These are phyloP conservation scores for Myriosclerotinia duriaeana DNA, from an alignment of 2,329 filamentous ascomycete genomes.

Conservation along the genomic window DNA sequence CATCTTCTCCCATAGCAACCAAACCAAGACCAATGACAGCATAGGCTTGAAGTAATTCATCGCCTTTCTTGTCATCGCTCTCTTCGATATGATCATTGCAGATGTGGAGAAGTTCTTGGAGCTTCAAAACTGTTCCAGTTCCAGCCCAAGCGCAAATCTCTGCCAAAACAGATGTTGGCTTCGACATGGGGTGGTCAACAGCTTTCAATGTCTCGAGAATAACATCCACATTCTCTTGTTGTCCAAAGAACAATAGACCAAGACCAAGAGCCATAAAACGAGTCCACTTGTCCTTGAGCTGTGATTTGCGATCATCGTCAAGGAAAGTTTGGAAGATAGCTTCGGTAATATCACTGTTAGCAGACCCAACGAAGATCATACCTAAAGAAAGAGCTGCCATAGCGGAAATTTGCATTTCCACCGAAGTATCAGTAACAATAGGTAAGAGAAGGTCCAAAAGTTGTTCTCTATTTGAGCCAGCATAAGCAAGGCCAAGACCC, in stretches of 20 bases:
- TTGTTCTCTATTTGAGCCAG: slow-evolving; percentile 88
- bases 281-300: slow-evolving; percentile 97
- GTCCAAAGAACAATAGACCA: slow-evolving; percentile 90
- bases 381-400: slow-evolving; percentile 93
- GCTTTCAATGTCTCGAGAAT: slow-evolving; percentile 95
- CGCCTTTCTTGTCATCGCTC: slow-evolving; percentile 89
- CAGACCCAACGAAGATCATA: slow-evolving; percentile 88
- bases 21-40: slow-evolving; percentile 91
- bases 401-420: slow-evolving; percentile 93
- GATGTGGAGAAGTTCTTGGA: slow-evolving; percentile 94
- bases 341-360: slow-evolving; percentile 85
- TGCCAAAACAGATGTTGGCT: slow-evolving; percentile 89
- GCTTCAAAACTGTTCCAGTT: slow-evolving; percentile 93
- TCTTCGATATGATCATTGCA: slow-evolving; percentile 98
- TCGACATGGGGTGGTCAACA: slow-evolving; percentile 94
- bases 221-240: slow-evolving; percentile 98
- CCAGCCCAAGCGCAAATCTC: slow-evolving; percentile 98
- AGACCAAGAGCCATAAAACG: slow-evolving; percentile 93
- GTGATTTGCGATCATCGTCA: slow-evolving; percentile 86
- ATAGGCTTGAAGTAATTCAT: slow-evolving; percentile 93
- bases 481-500: slow-evolving; percentile 92
- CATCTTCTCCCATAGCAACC: slow-evolving; percentile 96
- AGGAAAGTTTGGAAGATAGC: slow-evolving; percentile 89
- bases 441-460: slow-evolving; percentile 83
- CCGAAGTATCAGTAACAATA: slow-evolving; percentile 77